Base-by-base conservation (phyloP, 371 early-diverging fungal species). In the Apophysomyces sp. region DNA sequence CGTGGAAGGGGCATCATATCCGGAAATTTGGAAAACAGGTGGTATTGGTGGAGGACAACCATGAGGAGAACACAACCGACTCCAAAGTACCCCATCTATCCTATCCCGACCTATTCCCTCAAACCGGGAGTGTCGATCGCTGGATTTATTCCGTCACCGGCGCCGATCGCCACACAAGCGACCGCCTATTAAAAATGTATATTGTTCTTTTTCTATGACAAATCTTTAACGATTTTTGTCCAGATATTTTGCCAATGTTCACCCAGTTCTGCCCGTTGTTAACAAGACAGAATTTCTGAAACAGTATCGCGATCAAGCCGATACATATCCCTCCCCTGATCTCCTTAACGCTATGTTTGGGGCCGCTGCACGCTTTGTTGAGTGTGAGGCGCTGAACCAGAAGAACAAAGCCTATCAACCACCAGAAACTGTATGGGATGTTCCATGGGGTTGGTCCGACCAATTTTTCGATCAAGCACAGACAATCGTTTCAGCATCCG, bases 291-390 rank as follows among this genome's bases (percentile, higher is more conserved):
- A 68, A 26, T 80, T 80, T 54, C 39, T 80, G 30, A 27, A 65
- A 49, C 81, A 77, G 32, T 80, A 80, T 28, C 72, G 80, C 4
- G 77, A 77, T 54, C 67, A 68, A 59, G 58, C 66, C 27, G 67
- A 74, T 12, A 65, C 70, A 3, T 80, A 73, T 59, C 80, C 80
- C 2, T 57, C 73, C 1, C 57, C 72, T 6, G 77, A 74, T 34
- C 29, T 80, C 26, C 51, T 80, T 4, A 80, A 80, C 63, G 77
- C 80, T 18, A 80, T 80, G 80, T 68, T 80, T 54, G 80, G 80
- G 32, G 77, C 80, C 12, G 80, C 80, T 12, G 80, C 77, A 13
- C 61, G 80, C 11, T 80, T 74, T 55, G 72, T 73, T 8, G 80
- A 80, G 58, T 72, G 71, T 32, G 78, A 75, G 34, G 58, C 67